Conservation (phyloP, 1,284 basidiomycete species). For the Bothia castanella region DNA sequence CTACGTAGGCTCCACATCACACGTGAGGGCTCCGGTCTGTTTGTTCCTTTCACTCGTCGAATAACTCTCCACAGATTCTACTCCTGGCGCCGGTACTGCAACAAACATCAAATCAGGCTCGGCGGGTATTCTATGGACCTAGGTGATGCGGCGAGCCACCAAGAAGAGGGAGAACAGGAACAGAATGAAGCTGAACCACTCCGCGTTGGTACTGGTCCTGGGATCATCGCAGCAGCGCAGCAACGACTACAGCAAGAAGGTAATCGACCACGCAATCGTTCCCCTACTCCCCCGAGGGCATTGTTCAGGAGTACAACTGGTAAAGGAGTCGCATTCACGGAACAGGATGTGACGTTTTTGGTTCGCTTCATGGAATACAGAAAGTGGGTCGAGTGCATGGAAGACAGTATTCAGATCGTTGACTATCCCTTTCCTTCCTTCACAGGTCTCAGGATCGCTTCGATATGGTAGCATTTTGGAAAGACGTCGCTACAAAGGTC, state of each 20-base stretch:
- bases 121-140: slow-evolving; percentile 75
- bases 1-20: slow-evolving; percentile 70
- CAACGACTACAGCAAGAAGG: slow-evolving; percentile 41
- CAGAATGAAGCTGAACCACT: slow-evolving; percentile 38
- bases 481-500: slow-evolving; percentile 73
- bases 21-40: slow-evolving; percentile 46
- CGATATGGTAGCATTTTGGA: slow-evolving; percentile 83
- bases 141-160: slow-evolving; percentile 44
- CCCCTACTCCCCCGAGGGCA: slow-evolving; percentile 72
- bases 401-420: slow-evolving; percentile 7
- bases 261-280: slow-evolving; percentile 47
- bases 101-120: slow-evolving; percentile 80
- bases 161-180: slow-evolving; percentile 39
- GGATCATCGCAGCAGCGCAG: slow-evolving; percentile 44
- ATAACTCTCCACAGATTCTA: slow-evolving; percentile 58
- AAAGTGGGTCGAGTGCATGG: slow-evolving; percentile 41
- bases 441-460: slow-evolving; percentile 57
- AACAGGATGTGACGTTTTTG: slow-evolving; percentile 71
- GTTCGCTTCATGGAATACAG: slow-evolving; percentile 71
- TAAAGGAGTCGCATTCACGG: slow-evolving; percentile 80
- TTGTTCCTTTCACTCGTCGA: not conserved
- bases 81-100: slow-evolving; percentile 82
- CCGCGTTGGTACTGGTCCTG: slow-evolving; percentile 38
- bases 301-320: slow-evolving; percentile 78
- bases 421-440: slow-evolving; percentile 1